Conservation (phyloP, 257 asterid genomes). For the Cynanchum wilfordii region DNA sequence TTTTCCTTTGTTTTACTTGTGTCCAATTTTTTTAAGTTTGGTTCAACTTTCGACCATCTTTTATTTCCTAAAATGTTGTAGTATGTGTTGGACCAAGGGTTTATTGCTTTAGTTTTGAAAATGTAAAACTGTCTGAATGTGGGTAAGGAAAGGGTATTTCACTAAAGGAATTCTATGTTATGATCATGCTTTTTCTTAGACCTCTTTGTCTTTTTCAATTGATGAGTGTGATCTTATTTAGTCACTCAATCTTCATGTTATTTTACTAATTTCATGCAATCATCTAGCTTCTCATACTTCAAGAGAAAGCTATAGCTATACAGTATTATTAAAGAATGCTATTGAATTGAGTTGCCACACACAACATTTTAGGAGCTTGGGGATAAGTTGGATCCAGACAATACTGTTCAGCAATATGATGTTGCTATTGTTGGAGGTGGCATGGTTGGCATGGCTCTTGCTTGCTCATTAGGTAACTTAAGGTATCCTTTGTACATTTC, state of each 20-base stretch:
- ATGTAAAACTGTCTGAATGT: neutral
- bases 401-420: slow-evolving; percentile 55
- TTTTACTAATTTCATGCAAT: neutral
- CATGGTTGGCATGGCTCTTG: slow-evolving; percentile 98
- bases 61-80: neutral
- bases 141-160: neutral
- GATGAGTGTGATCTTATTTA: neutral
- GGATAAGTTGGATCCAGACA: slow-evolving; percentile 23
- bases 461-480: slow-evolving; percentile 72
- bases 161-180: neutral
- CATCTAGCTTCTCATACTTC: neutral
- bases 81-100: neutral
- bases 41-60: neutral
- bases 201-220: neutral
- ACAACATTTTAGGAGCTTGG: slow-evolving; percentile 36
- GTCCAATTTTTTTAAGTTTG: neutral
- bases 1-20: neutral
- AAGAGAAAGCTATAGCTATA: neutral
- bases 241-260: neutral
- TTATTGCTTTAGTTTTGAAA: neutral
- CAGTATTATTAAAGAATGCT: slow-evolving; percentile 4
- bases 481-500: neutral
- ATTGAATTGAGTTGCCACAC: slow-evolving; percentile 7
- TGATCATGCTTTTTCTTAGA: slow-evolving; percentile 1
- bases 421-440: slow-evolving; percentile 99